Percentiles rank a stretch among this genome's conserved stretches.
phyloP scores from a whole-genome alignment of 139 green algal genomes.

The Chlorella sp. region DNA sequence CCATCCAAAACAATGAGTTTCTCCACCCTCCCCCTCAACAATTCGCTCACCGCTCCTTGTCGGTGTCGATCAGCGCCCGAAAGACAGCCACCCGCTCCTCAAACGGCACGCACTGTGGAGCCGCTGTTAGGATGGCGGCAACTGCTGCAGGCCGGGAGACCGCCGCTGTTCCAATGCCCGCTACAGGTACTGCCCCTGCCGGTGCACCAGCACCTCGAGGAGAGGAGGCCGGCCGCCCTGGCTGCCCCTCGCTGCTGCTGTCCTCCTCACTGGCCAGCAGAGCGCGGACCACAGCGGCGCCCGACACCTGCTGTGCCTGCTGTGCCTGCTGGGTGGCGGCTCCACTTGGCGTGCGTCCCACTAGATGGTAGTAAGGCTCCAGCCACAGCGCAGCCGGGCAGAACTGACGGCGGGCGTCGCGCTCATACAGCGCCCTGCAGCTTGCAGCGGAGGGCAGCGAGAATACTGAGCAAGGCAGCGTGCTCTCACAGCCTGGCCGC shows the following conservation, averaged over 20 bases:
- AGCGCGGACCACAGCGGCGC: constrained; percentile 43
- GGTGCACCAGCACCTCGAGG: background rate
- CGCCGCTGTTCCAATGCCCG: background rate
- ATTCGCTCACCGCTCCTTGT: constrained; percentile 60
- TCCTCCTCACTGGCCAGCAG: constrained; percentile 15
- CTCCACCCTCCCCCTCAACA: too few species aligned
- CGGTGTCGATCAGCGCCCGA: constrained; percentile 65
- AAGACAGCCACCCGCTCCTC: constrained; percentile 68
- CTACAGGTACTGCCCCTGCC: background rate
- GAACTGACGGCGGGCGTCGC: constrained; percentile 78
- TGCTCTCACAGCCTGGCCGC: too few species aligned
- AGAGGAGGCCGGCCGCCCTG: background rate
- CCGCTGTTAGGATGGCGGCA: constrained; percentile 61
- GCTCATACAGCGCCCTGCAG: constrained; percentile 77
- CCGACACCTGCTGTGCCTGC: constrained; percentile 38
- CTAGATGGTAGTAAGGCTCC: constrained; percentile 68
- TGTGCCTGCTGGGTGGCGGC: background rate
- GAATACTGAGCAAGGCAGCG: too few species aligned
- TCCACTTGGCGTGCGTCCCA: background rate
- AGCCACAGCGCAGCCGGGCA: constrained; percentile 87
- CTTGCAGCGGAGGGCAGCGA: too few species aligned
- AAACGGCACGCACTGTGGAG: constrained; percentile 81
- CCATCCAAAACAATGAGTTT: too few species aligned
- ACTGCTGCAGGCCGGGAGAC: constrained; percentile 51
- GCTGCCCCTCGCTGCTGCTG: background rate